Evolutionary conservation across 2,329 filamentous ascomycete species (phyloP).

Genomic region (Botrytis galanthina): DNA sequence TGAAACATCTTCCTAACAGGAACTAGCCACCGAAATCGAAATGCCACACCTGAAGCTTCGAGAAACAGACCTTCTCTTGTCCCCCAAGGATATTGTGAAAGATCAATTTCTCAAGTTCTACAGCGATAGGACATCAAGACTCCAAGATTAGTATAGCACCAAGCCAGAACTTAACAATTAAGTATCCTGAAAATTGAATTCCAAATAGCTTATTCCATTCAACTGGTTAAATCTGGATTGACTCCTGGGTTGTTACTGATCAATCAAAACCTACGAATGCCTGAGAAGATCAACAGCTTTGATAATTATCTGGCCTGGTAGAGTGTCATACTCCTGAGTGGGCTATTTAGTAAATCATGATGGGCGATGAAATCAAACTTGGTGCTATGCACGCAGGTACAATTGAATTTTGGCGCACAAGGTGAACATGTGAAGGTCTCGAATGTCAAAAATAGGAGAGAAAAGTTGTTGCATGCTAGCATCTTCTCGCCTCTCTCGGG

Average conservation of each 20-base stretch:
- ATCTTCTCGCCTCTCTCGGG: background rate
- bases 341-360: background rate
- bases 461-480: background rate
- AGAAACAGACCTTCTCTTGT: rapidly evolving
- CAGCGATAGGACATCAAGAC: too few species aligned
- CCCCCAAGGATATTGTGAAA: rapidly evolving
- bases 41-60: background rate
- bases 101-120: too few species aligned
- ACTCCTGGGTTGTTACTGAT: background rate
- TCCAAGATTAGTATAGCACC: background rate
- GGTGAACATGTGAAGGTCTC: background rate
- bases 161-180: background rate
- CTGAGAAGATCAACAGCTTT: background rate
- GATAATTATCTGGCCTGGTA: background rate
- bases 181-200: background rate
- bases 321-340: background rate
- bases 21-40: background rate
- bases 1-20: too few species aligned
- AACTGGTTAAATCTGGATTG: background rate
- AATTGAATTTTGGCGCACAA: background rate
- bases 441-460: background rate
- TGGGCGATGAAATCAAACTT: background rate
- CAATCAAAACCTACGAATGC: background rate
- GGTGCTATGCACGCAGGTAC: background rate
- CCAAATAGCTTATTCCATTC: background rate